Percentiles rank a stretch among this genome's conserved stretches.
Evolutionary conservation across 2,329 filamentous ascomycete species (phyloP).

Genomic region (Cladosporium sp.): DNA sequence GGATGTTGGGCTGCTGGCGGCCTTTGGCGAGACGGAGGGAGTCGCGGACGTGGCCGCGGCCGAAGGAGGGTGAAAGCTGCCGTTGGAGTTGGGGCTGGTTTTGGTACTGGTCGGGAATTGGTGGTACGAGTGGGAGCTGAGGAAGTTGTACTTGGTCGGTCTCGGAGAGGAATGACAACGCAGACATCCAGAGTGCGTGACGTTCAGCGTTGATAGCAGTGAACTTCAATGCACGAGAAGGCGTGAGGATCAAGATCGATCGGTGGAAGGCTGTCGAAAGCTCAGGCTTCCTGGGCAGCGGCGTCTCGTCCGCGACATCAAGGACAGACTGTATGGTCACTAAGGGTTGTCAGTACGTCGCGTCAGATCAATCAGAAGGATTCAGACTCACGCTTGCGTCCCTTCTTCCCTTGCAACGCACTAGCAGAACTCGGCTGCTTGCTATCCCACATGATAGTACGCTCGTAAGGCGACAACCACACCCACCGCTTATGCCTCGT

Average conservation of each 20-base stretch:
- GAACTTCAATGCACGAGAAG: conserved; percentile 89
- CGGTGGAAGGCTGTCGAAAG: conserved; percentile 62
- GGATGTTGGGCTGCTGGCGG: conserved; percentile 19
- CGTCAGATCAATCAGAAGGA: not conserved
- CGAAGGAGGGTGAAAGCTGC: conserved; percentile 23
- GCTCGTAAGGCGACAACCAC: conserved; percentile 94
- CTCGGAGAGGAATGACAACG: conserved; percentile 89
- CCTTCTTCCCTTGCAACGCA: conserved; percentile 87
- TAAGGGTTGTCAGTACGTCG: conserved; percentile 38
- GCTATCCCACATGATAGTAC: conserved; percentile 95
- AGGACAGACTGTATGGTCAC: conserved; percentile 93
- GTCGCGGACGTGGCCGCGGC: conserved; percentile 64
- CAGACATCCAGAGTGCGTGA: conserved; percentile 91
- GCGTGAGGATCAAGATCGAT: conserved; percentile 90
- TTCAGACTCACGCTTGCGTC: conserved; percentile 74
- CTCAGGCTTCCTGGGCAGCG: conserved; percentile 59
- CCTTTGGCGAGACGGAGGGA: conserved; percentile 86
- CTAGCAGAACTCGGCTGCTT: conserved; percentile 87
- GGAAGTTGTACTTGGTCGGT: conserved; percentile 54
- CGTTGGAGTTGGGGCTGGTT: conserved; percentile 24
- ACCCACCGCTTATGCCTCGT: conserved; percentile 93
- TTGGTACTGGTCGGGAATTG: conserved; percentile 22
- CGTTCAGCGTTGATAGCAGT: conserved; percentile 76
- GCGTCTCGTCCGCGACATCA: conserved; percentile 91
- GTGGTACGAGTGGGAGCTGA: conserved; percentile 29